Evolutionary conservation across 2,329 filamentous ascomycete species (phyloP).

Genomic region (Beauveria sp.): DNA sequence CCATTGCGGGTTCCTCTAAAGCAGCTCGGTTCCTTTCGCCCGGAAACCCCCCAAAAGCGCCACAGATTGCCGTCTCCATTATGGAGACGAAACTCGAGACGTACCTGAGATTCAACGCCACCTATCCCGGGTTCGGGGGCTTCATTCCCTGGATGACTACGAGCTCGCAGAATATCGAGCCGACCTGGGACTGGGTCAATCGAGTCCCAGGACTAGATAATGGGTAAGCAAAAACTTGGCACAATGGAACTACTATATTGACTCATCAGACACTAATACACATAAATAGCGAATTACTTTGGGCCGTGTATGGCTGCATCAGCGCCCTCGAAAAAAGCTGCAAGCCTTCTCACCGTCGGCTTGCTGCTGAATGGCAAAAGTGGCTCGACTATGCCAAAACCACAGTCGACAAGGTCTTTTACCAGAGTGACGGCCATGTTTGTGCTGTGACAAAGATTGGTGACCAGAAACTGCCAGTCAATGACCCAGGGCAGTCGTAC

Average conservation of each 20-base stretch:
- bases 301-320: constrained; percentile 34
- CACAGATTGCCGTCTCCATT: constrained; percentile 26
- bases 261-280: not conserved
- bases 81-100: constrained; percentile 31
- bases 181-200: constrained; percentile 30
- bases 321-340: constrained; percentile 26
- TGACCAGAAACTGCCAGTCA: constrained; percentile 26
- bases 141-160: constrained; percentile 33
- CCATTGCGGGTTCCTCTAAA: constrained; percentile 28
- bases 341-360: constrained; percentile 17
- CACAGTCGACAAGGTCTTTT: constrained; percentile 30
- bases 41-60: constrained; percentile 22
- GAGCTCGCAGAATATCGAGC: constrained; percentile 22
- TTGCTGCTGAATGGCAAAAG: constrained; percentile 28
- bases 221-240: constrained; percentile 20
- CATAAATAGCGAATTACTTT: constrained; percentile 28
- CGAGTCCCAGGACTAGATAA: constrained; percentile 33
- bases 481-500: constrained; percentile 23
- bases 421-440: constrained; percentile 29
- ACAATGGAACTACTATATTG: too few species aligned
- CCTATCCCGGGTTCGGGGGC: constrained; percentile 33
- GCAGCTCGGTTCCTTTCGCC: constrained; percentile 33
- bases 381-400: constrained; percentile 34
- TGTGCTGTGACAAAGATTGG: constrained; percentile 31
- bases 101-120: constrained; percentile 33